Conservation (phyloP, 371 early-diverging fungal genomes). For the Sanchytrium tribonematis region DNA sequence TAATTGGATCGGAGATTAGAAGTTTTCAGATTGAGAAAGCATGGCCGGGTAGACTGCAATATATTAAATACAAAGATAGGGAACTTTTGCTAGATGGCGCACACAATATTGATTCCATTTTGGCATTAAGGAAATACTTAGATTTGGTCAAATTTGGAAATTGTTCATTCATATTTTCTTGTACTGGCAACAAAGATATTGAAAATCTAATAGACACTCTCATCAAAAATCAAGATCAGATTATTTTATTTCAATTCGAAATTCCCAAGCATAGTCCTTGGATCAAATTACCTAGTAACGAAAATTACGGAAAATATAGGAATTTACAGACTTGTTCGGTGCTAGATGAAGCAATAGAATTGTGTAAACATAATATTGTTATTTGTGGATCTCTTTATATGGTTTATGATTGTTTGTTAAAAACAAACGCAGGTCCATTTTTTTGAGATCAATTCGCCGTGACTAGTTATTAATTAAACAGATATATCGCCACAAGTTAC, state of each 20-base stretch:
- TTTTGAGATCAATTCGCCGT: too few species aligned
- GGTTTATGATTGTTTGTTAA: neutral
- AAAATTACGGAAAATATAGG: neutral
- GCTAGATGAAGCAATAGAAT: neutral
- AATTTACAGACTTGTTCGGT: neutral
- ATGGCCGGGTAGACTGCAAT: neutral
- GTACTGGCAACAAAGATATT: neutral
- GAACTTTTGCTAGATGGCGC: slow-evolving; percentile 53
- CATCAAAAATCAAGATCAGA: neutral
- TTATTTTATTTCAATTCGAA: neutral
- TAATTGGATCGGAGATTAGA: too few species aligned
- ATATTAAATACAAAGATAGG: neutral
- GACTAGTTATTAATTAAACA: too few species aligned
- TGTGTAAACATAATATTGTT: neutral
- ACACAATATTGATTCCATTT: slow-evolving; percentile 47
- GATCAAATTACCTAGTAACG: neutral
- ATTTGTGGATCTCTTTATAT: neutral
- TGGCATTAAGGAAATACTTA: slow-evolving; percentile 28
- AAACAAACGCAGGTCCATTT: too few species aligned
- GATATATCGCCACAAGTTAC: too few species aligned
- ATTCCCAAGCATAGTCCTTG: neutral
- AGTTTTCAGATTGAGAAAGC: neutral
- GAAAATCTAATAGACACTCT: neutral
- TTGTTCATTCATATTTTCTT: neutral
- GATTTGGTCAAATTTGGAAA: slow-evolving; percentile 7